phyloP scores from a whole-genome alignment of 768 basidiomycete species.

The Pleurotus giganteus region DNA sequence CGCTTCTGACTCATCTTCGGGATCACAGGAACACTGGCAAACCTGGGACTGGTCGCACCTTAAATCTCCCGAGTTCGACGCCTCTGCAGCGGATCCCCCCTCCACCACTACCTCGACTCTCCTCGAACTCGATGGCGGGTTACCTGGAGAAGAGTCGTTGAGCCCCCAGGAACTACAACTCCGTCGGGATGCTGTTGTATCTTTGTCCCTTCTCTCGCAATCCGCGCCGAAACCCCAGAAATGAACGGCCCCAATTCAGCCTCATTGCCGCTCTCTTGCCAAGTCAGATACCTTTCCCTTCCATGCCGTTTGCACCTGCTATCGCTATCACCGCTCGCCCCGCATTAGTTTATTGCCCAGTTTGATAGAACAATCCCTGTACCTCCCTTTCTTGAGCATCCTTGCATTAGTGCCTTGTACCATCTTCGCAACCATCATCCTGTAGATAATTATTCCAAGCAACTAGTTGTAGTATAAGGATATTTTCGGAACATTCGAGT shows the following conservation, averaged over 20 bases:
- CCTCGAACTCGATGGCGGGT: background rate
- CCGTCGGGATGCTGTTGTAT: constrained; percentile 4
- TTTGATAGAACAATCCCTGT: background rate
- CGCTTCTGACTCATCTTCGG: constrained; percentile 4
- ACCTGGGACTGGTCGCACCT: constrained; percentile 46
- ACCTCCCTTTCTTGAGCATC: background rate
- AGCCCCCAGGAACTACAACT: constrained; percentile 5
- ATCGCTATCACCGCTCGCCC: background rate
- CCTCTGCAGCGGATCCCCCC: background rate
- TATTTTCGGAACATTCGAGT: background rate
- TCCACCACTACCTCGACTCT: background rate
- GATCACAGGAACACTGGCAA: constrained; percentile 27
- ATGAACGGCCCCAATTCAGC: background rate
- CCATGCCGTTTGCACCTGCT: background rate
- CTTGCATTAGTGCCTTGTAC: background rate
- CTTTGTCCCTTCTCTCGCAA: constrained; percentile 2
- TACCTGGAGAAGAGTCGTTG: constrained; percentile 6
- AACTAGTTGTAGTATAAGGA: background rate
- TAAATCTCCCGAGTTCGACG: constrained; percentile 29
- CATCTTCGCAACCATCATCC: background rate
- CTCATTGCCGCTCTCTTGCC: background rate
- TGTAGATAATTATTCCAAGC: background rate
- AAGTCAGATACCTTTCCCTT: background rate
- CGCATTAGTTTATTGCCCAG: constrained; percentile 1
- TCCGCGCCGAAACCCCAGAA: constrained; percentile 5